Evolutionary conservation across 345 rosid species (phyloP), one percentile per base, ranked within the genome.

Genomic region (Syzygium aromaticum): DNA sequence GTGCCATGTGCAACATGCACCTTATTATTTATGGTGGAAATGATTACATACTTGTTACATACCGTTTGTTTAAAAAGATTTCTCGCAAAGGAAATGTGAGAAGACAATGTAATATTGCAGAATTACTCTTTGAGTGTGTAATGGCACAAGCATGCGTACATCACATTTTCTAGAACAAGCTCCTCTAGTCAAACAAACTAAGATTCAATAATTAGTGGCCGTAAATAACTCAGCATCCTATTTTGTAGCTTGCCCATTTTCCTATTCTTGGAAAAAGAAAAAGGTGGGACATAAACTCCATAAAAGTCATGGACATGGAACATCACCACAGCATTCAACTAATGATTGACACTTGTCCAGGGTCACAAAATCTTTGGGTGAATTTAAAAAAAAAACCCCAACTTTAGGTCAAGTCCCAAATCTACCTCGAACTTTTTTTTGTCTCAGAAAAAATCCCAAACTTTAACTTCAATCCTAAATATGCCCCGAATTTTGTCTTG

Each of bases 281-380:
- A 33, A 73, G 7, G 80, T 22, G 3, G 2, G 25, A 19, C 80
- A 11, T 73, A 73, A 73, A 73, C 25, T 22, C 27, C 49, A 9
- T 22, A 73, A 73, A 40, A 73, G 80, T 73, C 13, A 19, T 5
- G 80, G 19, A 38, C 80, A 10, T 40, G 80, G 49, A 73, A 19
- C 80, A 5, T 19, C 5, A 38, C 49, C 80, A 22, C 49, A 73
- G 38, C 49, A 73, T 73, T 73, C 14, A 46, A 52, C 87, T 51
- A 59, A 64, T 86, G 83, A 57, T 86, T 51, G 87, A 86, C 87
- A 86, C 51, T 51, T 86, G 82, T 64, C 59, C 87, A n/a, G 19
- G 25, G 85, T 52, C 57, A 5, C 59, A 22, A 84, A 52, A 22
- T 52, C 46, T 49, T 28, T 43, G 46, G 46, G 46, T 7, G 7